phyloP scores from a whole-genome alignment of 2,329 filamentous ascomycete species.

The Aspergillus sp. region DNA sequence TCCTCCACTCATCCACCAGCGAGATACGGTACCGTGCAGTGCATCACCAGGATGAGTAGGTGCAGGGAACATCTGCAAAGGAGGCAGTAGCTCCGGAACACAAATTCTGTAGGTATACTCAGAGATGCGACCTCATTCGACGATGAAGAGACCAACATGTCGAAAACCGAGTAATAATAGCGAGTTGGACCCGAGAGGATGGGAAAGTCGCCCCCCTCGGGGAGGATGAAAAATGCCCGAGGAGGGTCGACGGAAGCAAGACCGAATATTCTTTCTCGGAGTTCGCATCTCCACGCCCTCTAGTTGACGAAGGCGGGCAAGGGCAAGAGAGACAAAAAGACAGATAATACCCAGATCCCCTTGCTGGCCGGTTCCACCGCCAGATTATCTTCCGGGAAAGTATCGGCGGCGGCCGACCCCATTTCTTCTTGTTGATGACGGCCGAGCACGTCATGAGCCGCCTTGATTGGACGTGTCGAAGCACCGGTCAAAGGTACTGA shows the following conservation, averaged over 20 bases:
- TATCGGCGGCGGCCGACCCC: conserved; percentile 4
- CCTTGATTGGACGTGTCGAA: conserved; percentile 9
- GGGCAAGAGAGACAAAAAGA: background rate
- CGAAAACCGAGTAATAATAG: too few relatives aligned
- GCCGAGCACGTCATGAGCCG: conserved; percentile 16
- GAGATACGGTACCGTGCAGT: background rate
- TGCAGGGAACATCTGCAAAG: background rate
- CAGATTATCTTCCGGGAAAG: conserved; percentile 6
- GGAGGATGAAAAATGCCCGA: conserved; percentile 11
- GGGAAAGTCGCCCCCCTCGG: conserved; percentile 12
- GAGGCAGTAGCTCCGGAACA: background rate
- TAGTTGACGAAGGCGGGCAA: background rate
- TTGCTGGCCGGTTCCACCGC: conserved; percentile 1
- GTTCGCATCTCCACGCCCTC: conserved; percentile 3
- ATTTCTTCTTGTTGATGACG: conserved; percentile 6
- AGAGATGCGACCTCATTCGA: background rate
- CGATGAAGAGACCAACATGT: conserved; percentile 4
- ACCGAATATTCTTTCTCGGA: conserved; percentile 5
- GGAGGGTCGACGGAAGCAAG: conserved; percentile 8
- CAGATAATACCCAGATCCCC: background rate
- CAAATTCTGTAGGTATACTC: background rate
- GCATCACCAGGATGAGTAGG: background rate
- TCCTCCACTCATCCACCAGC: background rate
- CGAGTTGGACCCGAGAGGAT: conserved; percentile 13
- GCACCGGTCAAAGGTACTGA: background rate